Evolutionary conservation across 2,329 filamentous ascomycete species (phyloP), one percentile per base, ranked within the genome.

Genomic region (Pseudofabraea citricarpa): DNA sequence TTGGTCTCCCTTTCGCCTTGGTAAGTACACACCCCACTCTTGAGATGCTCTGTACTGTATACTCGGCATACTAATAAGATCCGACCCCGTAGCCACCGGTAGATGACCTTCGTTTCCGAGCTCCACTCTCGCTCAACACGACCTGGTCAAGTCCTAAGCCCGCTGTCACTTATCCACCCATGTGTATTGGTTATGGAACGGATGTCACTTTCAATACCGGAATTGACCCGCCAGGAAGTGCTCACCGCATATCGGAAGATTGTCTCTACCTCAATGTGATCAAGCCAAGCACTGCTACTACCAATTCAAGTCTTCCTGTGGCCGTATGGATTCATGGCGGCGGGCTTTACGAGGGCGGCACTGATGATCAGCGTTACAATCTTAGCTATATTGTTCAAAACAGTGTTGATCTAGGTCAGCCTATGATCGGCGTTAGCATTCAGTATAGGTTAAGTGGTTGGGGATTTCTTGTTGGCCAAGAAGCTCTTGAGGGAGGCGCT

Each of bases 181-280:
- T 51, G 18, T 57, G 54, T 27, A 48, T 55, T 4, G 55, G 54
- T 16, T 57, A 57, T 37, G 55, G 55, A 9, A 41, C 47, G 8
- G 55, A 57, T 38, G 41, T 52, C 24, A 40, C 19, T 7, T 37
- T 13, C 18, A 37, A 37, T 21, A 37, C 35, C 12, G 35, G 35
- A 2, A 41, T 32, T 10, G 20, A 32, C 24, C 27, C 26, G 12
- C 24, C 39, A 18, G 35, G n/a, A 6, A 37, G 35, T 37, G 48
- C 45, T 10, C 41, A 52, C 18, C 24, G 18, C 2, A 10, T 47
- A 6, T 50, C 52, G 7, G 75, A 80, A 54, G 69, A 77, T 46
- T 79, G 76, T 49, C 64, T 79, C 8, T 75, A 72, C 37, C 60
- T 79, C 45, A 78, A 76, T 49, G 65, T 79, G 7, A 62, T 78